Evolutionary conservation across 2,329 filamentous ascomycete genomes (phyloP).

Genomic region (Fusarium sulawesiense): DNA sequence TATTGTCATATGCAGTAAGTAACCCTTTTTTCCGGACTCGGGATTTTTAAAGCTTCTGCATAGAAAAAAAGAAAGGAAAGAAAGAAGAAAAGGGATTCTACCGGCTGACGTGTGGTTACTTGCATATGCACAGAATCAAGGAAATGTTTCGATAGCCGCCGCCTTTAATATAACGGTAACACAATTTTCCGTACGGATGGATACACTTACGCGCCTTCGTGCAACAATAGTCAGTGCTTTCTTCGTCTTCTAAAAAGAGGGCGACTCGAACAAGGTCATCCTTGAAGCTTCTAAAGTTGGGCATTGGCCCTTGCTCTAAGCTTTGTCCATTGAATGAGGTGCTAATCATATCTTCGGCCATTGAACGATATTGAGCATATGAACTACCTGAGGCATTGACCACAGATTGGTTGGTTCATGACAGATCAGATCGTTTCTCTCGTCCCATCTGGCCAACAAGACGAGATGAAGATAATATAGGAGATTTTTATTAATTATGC

Average conservation of each 20-base stretch:
- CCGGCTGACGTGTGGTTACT: constrained; percentile 11
- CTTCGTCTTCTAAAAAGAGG: background rate
- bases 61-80: background rate
- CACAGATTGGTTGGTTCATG: constrained; percentile 11
- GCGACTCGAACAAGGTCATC: constrained; percentile 3
- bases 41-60: background rate
- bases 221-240: constrained; percentile 1
- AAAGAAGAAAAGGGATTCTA: background rate
- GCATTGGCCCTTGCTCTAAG: constrained; percentile 6
- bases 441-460: background rate
- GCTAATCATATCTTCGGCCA: constrained; percentile 10
- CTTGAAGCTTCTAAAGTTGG: constrained; percentile 4
- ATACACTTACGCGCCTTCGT: constrained; percentile 7
- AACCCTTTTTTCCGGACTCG: background rate
- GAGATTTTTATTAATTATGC: background rate
- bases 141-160: constrained; percentile 36
- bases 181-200: constrained; percentile 2
- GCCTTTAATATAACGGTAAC: constrained; percentile 15
- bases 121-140: constrained; percentile 23
- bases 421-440: constrained; percentile 1
- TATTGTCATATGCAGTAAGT: background rate
- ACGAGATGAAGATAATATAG: constrained; percentile 12
- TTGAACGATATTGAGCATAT: constrained; percentile 21
- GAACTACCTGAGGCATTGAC: constrained; percentile 32
- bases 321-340: background rate